Evolutionary conservation across 2,329 filamentous ascomycete genomes (phyloP), one percentile per base, ranked within the genome.

Genomic region (Fusarium brachygibbosum): DNA sequence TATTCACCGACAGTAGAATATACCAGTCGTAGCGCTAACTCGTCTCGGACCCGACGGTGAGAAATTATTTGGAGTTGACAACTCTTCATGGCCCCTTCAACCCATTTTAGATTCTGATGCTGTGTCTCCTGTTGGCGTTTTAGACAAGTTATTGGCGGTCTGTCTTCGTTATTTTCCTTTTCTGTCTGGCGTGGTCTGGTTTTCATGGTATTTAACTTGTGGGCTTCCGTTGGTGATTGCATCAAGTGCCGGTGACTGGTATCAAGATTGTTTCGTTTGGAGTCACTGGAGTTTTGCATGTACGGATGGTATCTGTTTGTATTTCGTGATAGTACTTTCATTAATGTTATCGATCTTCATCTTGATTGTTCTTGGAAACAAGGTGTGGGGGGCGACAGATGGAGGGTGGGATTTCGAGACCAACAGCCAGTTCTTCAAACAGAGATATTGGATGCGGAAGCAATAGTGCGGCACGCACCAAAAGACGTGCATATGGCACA

Each of bases 401-500:
- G 51, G 11, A 42, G n/a, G 5, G 41, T 50, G 17, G 34, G 7
- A 23, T 52, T 21, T 29, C 17, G 16, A 23, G 17, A 31, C 32
- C n/a, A 32, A 25, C 29, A 63, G 10, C 19, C 28, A 40, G 28
- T 29, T 40, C 48, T 42, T 38, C 34, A 23, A 8, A 31, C 19
- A 29, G 16, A 32, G 16, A n/a, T 64, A 29, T 56, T 65, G 60
- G 61, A 42, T 70, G 56, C 62, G 58, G 19, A 66, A 21, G 23
- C 38, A 54, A 53, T 46, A 58, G 40, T 45, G 61, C 35, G 28
- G 41, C 66, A 29, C 51, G 45, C 66, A 29, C 51, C 37, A 34
- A 23, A 29, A 14, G 7, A 31, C 28, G n/a, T 48, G 45, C 35
- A 45, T 37, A 28, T 31, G 35, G 23, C 42, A 14, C 16, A 37